A percentile compares a stretch with the other conserved stretches of the same genome.
These are phyloP conservation scores for Melocanna baccifera DNA, from an alignment of 176 grass and related monocot species.

Conservation along the genomic window DNA sequence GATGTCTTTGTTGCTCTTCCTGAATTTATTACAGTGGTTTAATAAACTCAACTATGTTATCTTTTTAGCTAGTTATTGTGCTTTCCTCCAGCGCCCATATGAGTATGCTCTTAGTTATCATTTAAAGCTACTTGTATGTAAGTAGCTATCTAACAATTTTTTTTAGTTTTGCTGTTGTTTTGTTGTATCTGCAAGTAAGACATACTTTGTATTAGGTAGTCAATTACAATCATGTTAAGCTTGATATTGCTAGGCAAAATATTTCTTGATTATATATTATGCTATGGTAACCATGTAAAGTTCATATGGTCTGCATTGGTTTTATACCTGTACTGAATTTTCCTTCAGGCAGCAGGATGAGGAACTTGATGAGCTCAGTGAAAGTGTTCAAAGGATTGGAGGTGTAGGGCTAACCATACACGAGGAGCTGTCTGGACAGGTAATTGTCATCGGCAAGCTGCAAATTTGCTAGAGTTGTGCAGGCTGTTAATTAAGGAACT, in stretches of 20 bases:
- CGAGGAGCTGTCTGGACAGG: conserved; percentile 82
- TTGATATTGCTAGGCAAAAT: not conserved
- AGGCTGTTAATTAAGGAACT: not conserved
- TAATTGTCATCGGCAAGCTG: not conserved
- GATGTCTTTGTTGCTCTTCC: not conserved
- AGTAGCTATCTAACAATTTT: not conserved
- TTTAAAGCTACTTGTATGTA: not conserved
- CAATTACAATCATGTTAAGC: not conserved
- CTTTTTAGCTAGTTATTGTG: not conserved
- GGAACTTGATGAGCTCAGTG: conserved; percentile 93
- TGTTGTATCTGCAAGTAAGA: not conserved
- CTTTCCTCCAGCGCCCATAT: not conserved
- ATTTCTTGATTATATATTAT: not conserved
- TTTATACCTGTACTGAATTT: not conserved
- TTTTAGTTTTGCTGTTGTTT: not conserved
- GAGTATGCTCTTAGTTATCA: not conserved
- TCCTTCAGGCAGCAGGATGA: conserved; percentile 84
- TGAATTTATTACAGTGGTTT: not conserved
- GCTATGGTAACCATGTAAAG: not conserved
- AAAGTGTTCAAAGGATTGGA: conserved; percentile 80
- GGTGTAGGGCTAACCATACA: conserved; percentile 97
- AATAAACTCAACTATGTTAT: not conserved
- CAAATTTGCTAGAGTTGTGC: not conserved
- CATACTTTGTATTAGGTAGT: not conserved
- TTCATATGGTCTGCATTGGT: not conserved